Percentiles rank a stretch among this genome's conserved stretches.
Conservation (phyloP, 768 basidiomycete genomes). For the Clathrus columnatus region DNA sequence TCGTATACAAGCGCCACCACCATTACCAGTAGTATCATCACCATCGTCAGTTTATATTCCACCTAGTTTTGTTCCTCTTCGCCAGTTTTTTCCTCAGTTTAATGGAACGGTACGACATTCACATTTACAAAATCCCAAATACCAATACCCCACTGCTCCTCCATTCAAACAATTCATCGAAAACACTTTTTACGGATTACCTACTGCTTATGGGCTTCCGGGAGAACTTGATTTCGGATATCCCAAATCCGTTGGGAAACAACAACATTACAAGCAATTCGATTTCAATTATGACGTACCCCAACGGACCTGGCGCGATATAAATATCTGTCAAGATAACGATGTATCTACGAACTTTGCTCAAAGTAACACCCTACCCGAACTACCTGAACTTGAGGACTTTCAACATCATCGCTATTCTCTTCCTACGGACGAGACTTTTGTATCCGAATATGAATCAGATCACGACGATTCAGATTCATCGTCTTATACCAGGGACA, state of each 20-base stretch:
- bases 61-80: not conserved
- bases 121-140: not conserved
- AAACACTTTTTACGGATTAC: not conserved
- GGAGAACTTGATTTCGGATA: not conserved
- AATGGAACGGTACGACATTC: not conserved
- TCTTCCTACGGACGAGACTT: not conserved
- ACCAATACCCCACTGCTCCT: not conserved
- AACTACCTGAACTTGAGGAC: not conserved
- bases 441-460: not conserved
- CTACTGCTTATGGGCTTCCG: not conserved
- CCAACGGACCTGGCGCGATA: not conserved
- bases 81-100: not conserved
- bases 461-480: not conserved
- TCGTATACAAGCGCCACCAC: not conserved
- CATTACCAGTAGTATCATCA: not conserved
- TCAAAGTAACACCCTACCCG: not conserved
- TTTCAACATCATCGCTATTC: not conserved
- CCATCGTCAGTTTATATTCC: not conserved
- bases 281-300: not conserved
- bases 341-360: not conserved
- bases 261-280: not conserved
- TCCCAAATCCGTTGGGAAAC: not conserved
- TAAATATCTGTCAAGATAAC: not conserved
- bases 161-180: not conserved
- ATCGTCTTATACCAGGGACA: not conserved